These are phyloP conservation scores for Verticillium isaacii DNA, from an alignment of 2,329 filamentous ascomycete species.

Conservation along the genomic window DNA sequence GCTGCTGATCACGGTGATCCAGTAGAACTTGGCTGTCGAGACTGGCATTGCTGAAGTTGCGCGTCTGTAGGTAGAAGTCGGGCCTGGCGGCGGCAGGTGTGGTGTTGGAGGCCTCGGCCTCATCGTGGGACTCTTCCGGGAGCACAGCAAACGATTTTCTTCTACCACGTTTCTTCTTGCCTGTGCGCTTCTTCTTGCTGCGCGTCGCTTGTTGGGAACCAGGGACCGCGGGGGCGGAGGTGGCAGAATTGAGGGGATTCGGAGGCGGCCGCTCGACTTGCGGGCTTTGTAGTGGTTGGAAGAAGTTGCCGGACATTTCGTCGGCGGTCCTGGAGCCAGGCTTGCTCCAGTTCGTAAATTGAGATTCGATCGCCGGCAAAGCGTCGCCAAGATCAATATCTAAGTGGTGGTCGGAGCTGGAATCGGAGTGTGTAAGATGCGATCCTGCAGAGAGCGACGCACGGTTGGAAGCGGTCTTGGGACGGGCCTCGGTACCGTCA, in stretches of 20 bases:
- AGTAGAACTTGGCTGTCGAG: constrained; percentile 83
- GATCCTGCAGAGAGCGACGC: constrained; percentile 2
- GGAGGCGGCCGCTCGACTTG: constrained; percentile 5
- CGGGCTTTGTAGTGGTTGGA: constrained; percentile 17
- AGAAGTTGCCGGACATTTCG: constrained; percentile 26
- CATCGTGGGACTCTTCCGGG: constrained; percentile 47
- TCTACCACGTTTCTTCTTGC: constrained; percentile 70
- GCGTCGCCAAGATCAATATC: too few relatives aligned
- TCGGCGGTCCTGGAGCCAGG: not conserved
- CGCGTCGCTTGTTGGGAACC: not conserved
- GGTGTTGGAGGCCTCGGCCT: constrained; percentile 23
- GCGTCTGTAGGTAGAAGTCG: constrained; percentile 44
- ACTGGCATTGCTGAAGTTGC: constrained; percentile 75
- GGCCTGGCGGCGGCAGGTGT: constrained; percentile 20
- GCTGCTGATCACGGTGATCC: constrained; percentile 68
- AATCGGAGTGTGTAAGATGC: not conserved
- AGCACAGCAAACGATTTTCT: constrained; percentile 75
- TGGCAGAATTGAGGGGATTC: constrained; percentile 4
- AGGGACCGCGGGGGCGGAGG: not conserved
- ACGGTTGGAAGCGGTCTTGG: too few relatives aligned
- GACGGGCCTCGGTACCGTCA: too few relatives aligned
- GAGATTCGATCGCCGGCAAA: too few relatives aligned
- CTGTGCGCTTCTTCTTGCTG: constrained; percentile 60
- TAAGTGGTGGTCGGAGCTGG: too few relatives aligned
- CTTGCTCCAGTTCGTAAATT: constrained; percentile 2